These are phyloP conservation scores for Brassica balearica DNA, from an alignment of 441 rosid genomes.

Conservation along the genomic window DNA sequence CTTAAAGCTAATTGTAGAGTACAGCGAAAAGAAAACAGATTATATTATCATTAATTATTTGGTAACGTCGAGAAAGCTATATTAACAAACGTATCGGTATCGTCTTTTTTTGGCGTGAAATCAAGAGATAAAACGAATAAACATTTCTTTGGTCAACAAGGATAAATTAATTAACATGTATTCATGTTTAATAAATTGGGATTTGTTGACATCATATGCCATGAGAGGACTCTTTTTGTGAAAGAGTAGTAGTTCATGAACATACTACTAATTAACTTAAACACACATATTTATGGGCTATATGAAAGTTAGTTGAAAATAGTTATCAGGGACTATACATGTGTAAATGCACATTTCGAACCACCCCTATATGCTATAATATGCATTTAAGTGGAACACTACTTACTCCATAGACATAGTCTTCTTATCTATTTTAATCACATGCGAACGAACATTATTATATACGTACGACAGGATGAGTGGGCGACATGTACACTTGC, in stretches of 20 bases:
- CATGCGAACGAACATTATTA: neutral
- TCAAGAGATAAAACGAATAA: constrained; percentile 16
- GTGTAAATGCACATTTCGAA: constrained; percentile 2
- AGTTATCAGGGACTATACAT: neutral
- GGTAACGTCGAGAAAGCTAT: constrained; percentile 18
- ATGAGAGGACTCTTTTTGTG: neutral
- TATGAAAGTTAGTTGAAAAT: neutral
- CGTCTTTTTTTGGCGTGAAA: constrained; percentile 32
- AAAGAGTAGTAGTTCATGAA: no score
- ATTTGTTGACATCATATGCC: neutral
- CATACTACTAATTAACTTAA: neutral
- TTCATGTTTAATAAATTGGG: neutral
- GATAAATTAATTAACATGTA: neutral
- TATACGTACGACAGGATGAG: neutral
- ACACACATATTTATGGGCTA: neutral
- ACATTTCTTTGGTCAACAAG: neutral
- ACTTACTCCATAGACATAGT: neutral
- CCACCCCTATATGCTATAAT: neutral
- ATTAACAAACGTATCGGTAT: constrained; percentile 17
- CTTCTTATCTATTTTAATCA: neutral
- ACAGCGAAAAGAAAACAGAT: neutral
- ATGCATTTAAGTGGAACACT: neutral
- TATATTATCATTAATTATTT: constrained; percentile 5
- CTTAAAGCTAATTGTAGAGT: neutral
- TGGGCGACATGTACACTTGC: neutral